phyloP scores from a whole-genome alignment of 352 stramenopile species.

The Globisporangium solare region DNA sequence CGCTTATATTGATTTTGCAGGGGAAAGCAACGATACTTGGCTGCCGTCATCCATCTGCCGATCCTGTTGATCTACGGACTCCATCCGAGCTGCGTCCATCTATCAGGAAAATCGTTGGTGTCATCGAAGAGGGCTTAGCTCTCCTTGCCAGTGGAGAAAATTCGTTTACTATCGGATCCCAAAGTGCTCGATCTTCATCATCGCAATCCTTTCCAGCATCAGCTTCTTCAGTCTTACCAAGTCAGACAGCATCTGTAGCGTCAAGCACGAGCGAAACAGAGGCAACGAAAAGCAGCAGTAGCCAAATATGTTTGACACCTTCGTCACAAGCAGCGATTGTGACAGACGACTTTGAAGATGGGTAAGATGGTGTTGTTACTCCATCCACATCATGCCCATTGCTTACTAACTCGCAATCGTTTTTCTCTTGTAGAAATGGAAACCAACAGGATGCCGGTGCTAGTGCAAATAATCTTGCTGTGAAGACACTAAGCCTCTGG shows the following conservation, averaged over 20 bases:
- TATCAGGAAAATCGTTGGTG: constrained; percentile 47
- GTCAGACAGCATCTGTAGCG: background rate
- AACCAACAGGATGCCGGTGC: background rate
- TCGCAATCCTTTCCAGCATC: background rate
- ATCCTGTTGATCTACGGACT: constrained; percentile 51
- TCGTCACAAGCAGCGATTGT: background rate
- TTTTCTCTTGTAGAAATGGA: constrained; percentile 2
- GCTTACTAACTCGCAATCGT: background rate
- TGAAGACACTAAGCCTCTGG: constrained; percentile 56
- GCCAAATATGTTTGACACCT: constrained; percentile 1
- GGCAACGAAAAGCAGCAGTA: constrained; percentile 5
- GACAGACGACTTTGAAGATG: constrained; percentile 32
- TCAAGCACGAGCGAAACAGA: constrained; percentile 11
- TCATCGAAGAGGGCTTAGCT: constrained; percentile 28
- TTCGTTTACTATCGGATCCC: background rate
- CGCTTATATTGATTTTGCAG: constrained; percentile 70
- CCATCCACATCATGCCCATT: background rate
- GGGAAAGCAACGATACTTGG: constrained; percentile 23
- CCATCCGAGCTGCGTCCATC: constrained; percentile 50
- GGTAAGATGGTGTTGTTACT: constrained; percentile 19
- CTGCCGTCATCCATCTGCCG: constrained; percentile 50
- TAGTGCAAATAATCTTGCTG: constrained; percentile 2
- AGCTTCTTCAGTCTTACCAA: background rate
- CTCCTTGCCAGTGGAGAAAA: constrained; percentile 16
- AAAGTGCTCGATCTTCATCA: background rate